Base-by-base conservation (phyloP, 1,284 basidiomycete species). In the Hemileia vastatrix region DNA sequence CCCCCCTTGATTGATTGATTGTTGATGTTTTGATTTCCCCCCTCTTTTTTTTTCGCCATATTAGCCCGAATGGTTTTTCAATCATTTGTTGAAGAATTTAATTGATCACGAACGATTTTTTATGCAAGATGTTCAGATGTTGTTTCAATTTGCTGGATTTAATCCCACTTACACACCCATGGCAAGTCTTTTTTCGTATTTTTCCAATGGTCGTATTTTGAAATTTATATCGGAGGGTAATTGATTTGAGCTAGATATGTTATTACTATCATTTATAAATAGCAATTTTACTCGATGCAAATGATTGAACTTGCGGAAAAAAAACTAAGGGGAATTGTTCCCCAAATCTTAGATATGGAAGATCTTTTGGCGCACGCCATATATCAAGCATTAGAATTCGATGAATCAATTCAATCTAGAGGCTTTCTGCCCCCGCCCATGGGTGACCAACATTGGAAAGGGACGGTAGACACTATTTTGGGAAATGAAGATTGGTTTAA, bases 41-140 rank as follows among this genome's bases (percentile, higher is more conserved):
- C 19, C n/a, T n/a, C 36, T 3, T 47, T 8, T 33, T 47, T 57
- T 23, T 31, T 19, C 48, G 19, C 3, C 31, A 8, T 15, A 24
- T 9, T 40, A 58, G 88, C 94, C 94, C 0, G 95, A 97, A 76
- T 98, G 94, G 90, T 96, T 89, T 70, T 88, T 98, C 70, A 86
- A 89, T 2, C 89, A 96, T 75, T 81, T 97, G 15, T 80, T 89
- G 27, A 90, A 95, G 70, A 81, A 86, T 58, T 81, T 84, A 33
- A 11, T 23, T 47, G 24, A 58, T 8, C 56, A 58, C 18, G 31
- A 58, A 50, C 23, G 50, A n/a, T 58, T 58, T 49, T 19, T 58
- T 23, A 33, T 40, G n/a, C 27, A 21, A 6, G 56, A 58, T 40
- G 11, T 58, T 15, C 56, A 58, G 18, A 58, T 49, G 19, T n/a